phyloP scores from a whole-genome alignment of 305 asterid species.

The Fraxinus angustifolia region DNA sequence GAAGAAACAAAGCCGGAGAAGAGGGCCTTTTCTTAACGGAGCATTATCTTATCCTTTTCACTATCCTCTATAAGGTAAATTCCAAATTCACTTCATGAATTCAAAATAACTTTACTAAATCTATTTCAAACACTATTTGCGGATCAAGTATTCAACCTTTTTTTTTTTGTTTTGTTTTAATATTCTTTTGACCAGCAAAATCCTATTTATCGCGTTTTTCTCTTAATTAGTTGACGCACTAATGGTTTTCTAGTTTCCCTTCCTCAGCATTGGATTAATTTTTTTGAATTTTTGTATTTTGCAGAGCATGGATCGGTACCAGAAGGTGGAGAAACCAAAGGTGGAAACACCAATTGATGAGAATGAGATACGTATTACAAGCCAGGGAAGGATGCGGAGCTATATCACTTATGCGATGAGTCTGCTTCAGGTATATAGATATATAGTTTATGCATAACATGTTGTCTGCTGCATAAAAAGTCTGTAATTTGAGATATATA shows the following conservation, averaged over 20 bases:
- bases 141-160: constrained; percentile 1
- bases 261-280: background rate
- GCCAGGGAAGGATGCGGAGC: constrained; percentile 94
- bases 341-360: constrained; percentile 71
- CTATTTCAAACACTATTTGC: background rate
- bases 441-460: background rate
- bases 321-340: constrained; percentile 88
- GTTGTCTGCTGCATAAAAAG: background rate
- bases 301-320: constrained; percentile 87
- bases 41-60: constrained; percentile 22
- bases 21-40: constrained; percentile 39
- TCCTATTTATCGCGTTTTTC: background rate
- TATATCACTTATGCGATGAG: constrained; percentile 85
- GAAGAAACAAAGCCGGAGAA: constrained; percentile 41
- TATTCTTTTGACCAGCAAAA: background rate
- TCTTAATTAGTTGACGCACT: background rate
- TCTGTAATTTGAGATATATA: background rate
- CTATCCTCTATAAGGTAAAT: constrained; percentile 2
- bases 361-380: constrained; percentile 93
- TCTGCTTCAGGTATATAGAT: constrained; percentile 66
- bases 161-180: background rate
- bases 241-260: background rate
- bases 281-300: background rate
- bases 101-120: background rate
- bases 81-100: background rate